Conservation (phyloP, 2,329 filamentous ascomycete genomes). For the Colletotrichum gloeosporioides region DNA sequence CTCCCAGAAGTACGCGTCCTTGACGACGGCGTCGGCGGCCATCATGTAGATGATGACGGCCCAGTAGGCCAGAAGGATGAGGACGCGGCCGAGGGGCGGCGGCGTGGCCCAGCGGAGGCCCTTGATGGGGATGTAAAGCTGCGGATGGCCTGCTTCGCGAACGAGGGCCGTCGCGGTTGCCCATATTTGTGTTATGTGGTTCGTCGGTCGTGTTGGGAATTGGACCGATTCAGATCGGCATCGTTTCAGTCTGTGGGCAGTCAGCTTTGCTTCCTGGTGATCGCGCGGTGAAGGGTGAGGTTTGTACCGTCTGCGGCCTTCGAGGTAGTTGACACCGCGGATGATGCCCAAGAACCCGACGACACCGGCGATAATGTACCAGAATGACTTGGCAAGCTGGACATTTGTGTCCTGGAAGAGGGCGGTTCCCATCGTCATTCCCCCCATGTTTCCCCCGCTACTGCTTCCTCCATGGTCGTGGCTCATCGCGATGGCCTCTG, state of each 20-base stretch:
- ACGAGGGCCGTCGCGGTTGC: constrained; percentile 63
- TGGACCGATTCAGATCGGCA: constrained; percentile 47
- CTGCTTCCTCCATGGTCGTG: constrained; percentile 22
- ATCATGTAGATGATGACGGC: constrained; percentile 64
- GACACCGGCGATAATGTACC: constrained; percentile 62
- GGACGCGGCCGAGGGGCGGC: constrained; percentile 60
- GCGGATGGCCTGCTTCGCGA: constrained; percentile 63
- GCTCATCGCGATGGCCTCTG: constrained; percentile 15
- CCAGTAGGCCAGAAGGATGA: constrained; percentile 63
- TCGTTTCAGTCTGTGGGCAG: constrained; percentile 47
- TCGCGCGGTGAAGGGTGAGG: background rate
- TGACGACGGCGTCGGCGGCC: constrained; percentile 49
- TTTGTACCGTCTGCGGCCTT: constrained; percentile 46
- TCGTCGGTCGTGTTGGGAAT: constrained; percentile 58
- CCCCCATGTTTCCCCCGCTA: constrained; percentile 10
- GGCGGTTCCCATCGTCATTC: constrained; percentile 35
- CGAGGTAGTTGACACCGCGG: constrained; percentile 48
- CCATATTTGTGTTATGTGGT: constrained; percentile 53
- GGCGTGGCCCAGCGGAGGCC: constrained; percentile 62
- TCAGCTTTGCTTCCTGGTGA: background rate
- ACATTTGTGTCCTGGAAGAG: constrained; percentile 52
- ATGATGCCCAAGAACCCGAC: constrained; percentile 46
- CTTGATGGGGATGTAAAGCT: constrained; percentile 52
- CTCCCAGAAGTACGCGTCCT: constrained; percentile 65
- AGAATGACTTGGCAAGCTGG: constrained; percentile 59